These are phyloP conservation scores for Yamadazyma triangularis DNA, from an alignment of 1,139 yeast genomes.

Conservation along the genomic window DNA sequence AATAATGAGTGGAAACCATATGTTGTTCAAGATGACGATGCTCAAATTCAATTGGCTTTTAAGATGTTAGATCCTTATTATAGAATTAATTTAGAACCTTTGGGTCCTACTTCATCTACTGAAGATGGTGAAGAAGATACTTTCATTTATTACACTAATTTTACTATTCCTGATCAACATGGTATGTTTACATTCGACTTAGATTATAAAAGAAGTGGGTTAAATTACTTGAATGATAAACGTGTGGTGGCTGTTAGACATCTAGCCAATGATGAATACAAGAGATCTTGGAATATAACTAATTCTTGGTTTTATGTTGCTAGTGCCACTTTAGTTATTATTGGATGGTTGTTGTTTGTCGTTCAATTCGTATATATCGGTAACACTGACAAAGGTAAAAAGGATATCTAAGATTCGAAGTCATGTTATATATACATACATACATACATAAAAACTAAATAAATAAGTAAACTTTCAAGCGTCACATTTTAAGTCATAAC, in stretches of 20 bases:
- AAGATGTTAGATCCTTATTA: constrained; percentile 95
- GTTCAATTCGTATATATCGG: constrained; percentile 55
- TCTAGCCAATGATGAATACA: constrained; percentile 92
- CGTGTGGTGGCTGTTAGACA: constrained; percentile 84
- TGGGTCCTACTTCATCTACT: constrained; percentile 37
- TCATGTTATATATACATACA: background rate
- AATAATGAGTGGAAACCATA: constrained; percentile 70
- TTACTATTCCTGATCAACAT: constrained; percentile 89
- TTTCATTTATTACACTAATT: constrained; percentile 35
- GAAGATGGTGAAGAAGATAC: constrained; percentile 35
- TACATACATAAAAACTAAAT: too few species aligned
- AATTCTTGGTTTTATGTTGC: constrained; percentile 90
- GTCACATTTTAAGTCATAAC: background rate
- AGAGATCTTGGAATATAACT: constrained; percentile 88
- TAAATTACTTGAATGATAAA: constrained; percentile 60
- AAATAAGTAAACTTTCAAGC: too few species aligned
- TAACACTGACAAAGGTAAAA: constrained; percentile 25
- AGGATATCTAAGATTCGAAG: constrained; percentile 29
- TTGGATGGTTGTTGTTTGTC: constrained; percentile 74
- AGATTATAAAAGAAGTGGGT: constrained; percentile 79
- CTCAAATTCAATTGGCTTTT: constrained; percentile 75
- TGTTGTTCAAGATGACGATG: constrained; percentile 35
- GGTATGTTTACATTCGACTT: constrained; percentile 90
- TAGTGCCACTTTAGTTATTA: constrained; percentile 63
- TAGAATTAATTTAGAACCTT: constrained; percentile 55